phyloP scores from a whole-genome alignment of 192 early-diverging fungal species.

The Backusella tuberculispora region DNA sequence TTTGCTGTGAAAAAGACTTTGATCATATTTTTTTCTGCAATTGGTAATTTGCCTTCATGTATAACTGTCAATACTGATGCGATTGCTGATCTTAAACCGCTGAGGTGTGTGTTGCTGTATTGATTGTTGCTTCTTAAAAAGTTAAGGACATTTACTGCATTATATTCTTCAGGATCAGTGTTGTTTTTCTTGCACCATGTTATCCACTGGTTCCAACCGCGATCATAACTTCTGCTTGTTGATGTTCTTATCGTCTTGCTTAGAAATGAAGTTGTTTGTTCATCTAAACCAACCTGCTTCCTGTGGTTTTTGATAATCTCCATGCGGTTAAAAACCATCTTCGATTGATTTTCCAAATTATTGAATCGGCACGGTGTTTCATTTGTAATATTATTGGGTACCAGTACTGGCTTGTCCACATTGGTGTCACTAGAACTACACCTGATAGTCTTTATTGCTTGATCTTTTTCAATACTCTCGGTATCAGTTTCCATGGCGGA shows the following conservation, averaged over 20 bases:
- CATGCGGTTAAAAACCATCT: neutral
- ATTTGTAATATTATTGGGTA: neutral
- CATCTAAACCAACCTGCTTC: neutral
- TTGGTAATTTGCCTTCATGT: neutral
- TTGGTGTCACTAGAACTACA: neutral
- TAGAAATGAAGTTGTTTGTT: neutral
- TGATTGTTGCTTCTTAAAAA: neutral
- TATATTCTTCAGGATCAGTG: neutral
- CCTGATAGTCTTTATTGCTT: neutral
- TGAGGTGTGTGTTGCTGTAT: neutral
- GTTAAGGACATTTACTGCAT: neutral
- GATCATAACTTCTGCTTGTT: neutral
- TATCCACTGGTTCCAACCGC: neutral
- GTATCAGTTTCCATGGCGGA: constrained; percentile 11
- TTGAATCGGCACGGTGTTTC: neutral
- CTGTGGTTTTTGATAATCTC: neutral
- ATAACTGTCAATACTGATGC: neutral
- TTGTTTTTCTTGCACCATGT: neutral
- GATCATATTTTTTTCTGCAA: neutral
- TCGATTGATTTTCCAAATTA: neutral
- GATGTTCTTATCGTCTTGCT: neutral
- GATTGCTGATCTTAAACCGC: neutral
- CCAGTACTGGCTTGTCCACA: neutral
- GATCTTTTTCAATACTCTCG: neutral
- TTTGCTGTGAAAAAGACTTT: neutral